phyloP scores from a whole-genome alignment of 2,329 filamentous ascomycete genomes.

The Chrysoporthe puriensis region DNA sequence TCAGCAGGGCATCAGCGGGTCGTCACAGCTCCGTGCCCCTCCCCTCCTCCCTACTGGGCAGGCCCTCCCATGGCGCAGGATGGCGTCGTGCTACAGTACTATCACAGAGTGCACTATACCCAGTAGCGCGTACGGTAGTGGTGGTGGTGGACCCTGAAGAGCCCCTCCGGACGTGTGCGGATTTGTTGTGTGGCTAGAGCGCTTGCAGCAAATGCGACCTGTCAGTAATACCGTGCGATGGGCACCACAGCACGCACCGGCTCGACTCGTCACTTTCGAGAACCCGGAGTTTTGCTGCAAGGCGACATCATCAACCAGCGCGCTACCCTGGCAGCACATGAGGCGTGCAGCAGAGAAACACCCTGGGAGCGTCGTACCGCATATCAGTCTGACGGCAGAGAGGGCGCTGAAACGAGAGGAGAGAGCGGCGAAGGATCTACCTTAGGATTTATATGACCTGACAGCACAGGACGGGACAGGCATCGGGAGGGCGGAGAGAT shows the following conservation, averaged over 20 bases:
- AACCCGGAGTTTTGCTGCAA: slow-evolving; percentile 12
- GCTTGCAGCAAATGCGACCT: slow-evolving; percentile 20
- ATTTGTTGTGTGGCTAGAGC: slow-evolving; percentile 19
- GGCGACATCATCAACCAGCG: slow-evolving; percentile 24
- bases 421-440: neutral
- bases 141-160: slow-evolving; percentile 20
- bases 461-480: neutral
- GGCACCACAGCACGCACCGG: no score
- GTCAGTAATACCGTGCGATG: no score
- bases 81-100: neutral
- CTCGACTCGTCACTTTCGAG: neutral
- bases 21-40: neutral
- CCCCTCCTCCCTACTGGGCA: no score
- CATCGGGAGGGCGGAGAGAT: neutral
- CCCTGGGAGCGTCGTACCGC: neutral
- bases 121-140: neutral
- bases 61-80: neutral
- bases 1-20: neutral
- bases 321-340: neutral
- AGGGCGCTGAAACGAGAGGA: neutral
- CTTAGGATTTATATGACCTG: neutral
- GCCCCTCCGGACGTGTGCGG: slow-evolving; percentile 4
- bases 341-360: neutral
- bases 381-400: neutral
- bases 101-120: no score